Percentiles rank a stretch among this genome's conserved stretches.
Evolutionary conservation across 78 protist species (phyloP).

Genomic region (Isochrysis galbana): DNA sequence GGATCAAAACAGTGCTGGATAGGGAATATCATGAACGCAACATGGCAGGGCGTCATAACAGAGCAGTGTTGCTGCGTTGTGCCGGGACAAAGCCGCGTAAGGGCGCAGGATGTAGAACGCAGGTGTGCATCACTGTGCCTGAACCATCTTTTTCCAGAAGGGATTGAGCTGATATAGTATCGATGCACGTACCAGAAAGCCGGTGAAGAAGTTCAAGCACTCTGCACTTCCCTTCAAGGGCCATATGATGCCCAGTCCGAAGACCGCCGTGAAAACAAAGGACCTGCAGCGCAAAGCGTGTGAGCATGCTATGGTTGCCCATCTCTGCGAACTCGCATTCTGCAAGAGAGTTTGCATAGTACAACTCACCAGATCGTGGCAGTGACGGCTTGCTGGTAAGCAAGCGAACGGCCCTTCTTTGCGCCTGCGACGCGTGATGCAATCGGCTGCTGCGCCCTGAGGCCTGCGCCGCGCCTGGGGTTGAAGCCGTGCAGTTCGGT

Average conservation of each 20-base stretch:
- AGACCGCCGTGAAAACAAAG: neutral
- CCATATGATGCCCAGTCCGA: neutral
- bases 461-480: neutral
- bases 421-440: neutral
- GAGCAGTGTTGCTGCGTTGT: too few species aligned
- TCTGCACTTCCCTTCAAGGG: neutral
- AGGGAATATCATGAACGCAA: neutral
- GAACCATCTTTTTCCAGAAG: too few species aligned
- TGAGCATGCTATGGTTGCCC: too few species aligned
- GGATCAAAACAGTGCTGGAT: neutral
- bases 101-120: too few species aligned
- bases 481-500: too few species aligned
- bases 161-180: too few species aligned
- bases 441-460: neutral
- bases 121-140: too few species aligned
- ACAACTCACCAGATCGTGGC: neutral
- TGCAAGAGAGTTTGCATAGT: neutral
- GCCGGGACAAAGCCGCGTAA: too few species aligned
- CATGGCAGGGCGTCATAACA: neutral
- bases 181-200: neutral
- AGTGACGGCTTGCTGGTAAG: neutral
- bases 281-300: neutral
- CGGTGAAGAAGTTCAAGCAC: neutral
- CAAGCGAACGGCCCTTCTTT: neutral
- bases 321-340: neutral